phyloP scores from a whole-genome alignment of 2,329 filamentous ascomycete genomes.

The Hypoxylon sp. region DNA sequence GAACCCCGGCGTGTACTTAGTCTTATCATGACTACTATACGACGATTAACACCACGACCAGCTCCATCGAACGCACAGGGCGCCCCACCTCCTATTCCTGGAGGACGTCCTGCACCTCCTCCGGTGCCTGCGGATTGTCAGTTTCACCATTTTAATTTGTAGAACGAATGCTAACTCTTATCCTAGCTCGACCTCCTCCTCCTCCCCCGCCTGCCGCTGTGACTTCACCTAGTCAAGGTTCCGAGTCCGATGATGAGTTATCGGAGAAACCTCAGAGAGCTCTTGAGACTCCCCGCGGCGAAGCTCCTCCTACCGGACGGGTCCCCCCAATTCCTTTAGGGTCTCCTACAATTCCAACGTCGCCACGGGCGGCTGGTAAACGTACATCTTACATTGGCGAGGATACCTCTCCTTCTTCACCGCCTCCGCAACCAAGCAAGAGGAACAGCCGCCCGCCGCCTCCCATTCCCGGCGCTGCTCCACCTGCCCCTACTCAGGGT shows the following conservation, averaged over 20 bases:
- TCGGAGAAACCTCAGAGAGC: conserved; percentile 68
- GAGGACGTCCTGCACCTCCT: conserved; percentile 69
- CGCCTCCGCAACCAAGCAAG: conserved; percentile 62
- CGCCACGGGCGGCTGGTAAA: conserved; percentile 58
- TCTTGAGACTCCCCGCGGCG: conserved; percentile 59
- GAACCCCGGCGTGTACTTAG: conserved; percentile 27
- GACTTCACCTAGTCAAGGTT: conserved; percentile 80
- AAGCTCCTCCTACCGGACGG: conserved; percentile 57
- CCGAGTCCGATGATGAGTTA: conserved; percentile 90
- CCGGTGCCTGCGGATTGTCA: conserved; percentile 74
- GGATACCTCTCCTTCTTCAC: conserved; percentile 59
- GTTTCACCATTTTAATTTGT: conserved; percentile 53
- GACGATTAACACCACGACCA: conserved; percentile 48
- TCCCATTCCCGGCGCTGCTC: conserved; percentile 72
- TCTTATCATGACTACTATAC: conserved; percentile 37
- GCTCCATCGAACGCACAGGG: conserved; percentile 52
- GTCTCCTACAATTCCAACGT: conserved; percentile 63
- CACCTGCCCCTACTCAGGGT: conserved; percentile 65
- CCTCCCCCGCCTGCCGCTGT: conserved; percentile 67
- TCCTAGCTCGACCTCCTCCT: conserved; percentile 73
- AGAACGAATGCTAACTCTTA: conserved; percentile 49
- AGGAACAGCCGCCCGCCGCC: conserved; percentile 71
- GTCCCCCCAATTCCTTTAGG: conserved; percentile 62
- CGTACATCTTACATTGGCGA: conserved; percentile 57
- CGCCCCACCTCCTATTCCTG: conserved; percentile 63